phyloP scores from a whole-genome alignment of 106 monocot genomes.

The Allium cepa region DNA sequence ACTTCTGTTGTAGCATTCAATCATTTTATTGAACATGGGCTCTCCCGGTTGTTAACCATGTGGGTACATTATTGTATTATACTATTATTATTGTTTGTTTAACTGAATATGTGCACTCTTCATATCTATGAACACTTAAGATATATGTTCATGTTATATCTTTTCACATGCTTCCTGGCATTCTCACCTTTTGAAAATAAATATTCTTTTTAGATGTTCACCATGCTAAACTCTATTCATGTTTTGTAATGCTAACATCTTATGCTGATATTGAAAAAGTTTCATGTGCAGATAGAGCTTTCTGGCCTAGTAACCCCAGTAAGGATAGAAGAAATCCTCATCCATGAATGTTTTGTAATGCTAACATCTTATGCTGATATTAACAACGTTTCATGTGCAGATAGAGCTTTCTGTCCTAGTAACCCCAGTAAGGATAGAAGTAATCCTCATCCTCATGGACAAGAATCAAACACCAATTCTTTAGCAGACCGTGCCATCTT shows the following conservation, averaged over 20 bases:
- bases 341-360: too few relatives aligned
- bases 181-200: too few relatives aligned
- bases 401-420: slow-evolving; percentile 11
- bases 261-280: too few relatives aligned
- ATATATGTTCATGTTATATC: neutral
- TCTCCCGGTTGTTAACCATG: too few relatives aligned
- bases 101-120: too few relatives aligned
- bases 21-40: too few relatives aligned
- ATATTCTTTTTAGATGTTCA: too few relatives aligned
- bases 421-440: neutral
- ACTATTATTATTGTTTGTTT: too few relatives aligned
- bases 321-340: slow-evolving; percentile 4
- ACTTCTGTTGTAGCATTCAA: too few relatives aligned
- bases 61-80: too few relatives aligned
- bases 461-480: slow-evolving; percentile 3
- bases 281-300: slow-evolving; percentile 19
- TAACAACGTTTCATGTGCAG: slow-evolving; percentile 6
- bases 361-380: neutral
- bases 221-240: neutral
- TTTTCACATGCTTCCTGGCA: neutral
- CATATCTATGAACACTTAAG: too few relatives aligned
- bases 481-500: slow-evolving; percentile 46
- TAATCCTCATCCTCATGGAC: slow-evolving; percentile 4
- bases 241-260: neutral
- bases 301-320: neutral